Base-by-base conservation (phyloP, 2,329 filamentous ascomycete genomes). In the Trichoderma koningiopsis region DNA sequence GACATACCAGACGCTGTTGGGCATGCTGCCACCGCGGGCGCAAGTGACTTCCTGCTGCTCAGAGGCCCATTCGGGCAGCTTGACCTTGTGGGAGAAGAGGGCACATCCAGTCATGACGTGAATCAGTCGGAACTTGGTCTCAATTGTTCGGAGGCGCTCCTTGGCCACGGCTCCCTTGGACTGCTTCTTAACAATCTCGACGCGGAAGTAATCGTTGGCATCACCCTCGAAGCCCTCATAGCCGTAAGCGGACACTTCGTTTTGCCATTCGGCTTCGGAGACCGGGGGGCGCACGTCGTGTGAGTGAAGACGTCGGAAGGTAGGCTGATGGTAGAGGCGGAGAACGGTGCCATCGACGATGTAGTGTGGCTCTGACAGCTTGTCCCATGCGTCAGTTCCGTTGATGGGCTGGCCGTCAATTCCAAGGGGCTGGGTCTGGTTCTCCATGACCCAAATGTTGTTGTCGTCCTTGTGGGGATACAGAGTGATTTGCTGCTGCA, bases 21-120 rank as follows among this genome's bases (percentile, higher is more conserved):
- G 96, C 47, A 97, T 84, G 71, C 94, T 97, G 74, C 94, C 96
- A 59, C 92, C 91, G 74, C 90, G 91, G 8, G 96, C 96, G 78
- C 96, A 99, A 24, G 95, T 98, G n/a, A 99, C 96, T 81, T 99
- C 96, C 80, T 99, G 96, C 80, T 99, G 96, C 80, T 98, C 96
- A 64, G 91, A 99, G 58, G 92, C 96, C 96, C 96, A 99, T 3
- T 97, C 94, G 3, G 96, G 96, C 70, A 99, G 90, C 84, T 99
- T 99, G 79, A 98, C 94, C 84, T 97, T 98, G 86, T 99, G 96
- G 0, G 95, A 98, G 85, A 99, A 99, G 29, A 99, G 86, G 14
- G 91, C 92, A 78, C 96, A 99, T 58, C 95, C 94, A 72, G 94
- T 97, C 96, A 99, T 98, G 78, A 97, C 83, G 78, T 99, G 96